Conservation (phyloP, 2,329 filamentous ascomycete genomes). For the Sporothrix pseudoabietina region DNA sequence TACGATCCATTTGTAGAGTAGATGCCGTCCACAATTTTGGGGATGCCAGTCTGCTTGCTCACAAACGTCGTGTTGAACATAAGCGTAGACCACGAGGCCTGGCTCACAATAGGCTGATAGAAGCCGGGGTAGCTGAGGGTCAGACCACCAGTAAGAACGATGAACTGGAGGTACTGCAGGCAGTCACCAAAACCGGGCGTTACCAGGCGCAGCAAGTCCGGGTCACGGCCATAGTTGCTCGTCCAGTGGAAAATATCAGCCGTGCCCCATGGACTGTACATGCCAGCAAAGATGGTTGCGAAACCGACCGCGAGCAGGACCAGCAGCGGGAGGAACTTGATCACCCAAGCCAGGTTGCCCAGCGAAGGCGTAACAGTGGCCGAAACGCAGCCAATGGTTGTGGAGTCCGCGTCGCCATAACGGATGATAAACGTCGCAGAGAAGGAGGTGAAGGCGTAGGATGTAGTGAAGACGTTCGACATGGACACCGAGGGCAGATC, state of each 20-base stretch:
- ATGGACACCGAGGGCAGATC: conserved; percentile 73
- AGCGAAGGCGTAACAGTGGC: conserved; percentile 83
- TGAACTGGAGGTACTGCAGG: conserved; percentile 93
- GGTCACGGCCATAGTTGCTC: conserved; percentile 95
- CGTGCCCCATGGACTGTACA: conserved; percentile 92
- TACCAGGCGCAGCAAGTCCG: conserved; percentile 85
- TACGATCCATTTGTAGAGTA: conserved; percentile 78
- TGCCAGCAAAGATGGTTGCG: conserved; percentile 80
- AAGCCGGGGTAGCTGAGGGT: conserved; percentile 90
- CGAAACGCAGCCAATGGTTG: conserved; percentile 76
- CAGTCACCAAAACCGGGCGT: conserved; percentile 97
- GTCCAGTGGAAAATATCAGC: conserved; percentile 91
- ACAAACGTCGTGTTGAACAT: conserved; percentile 94
- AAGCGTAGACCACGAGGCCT: conserved; percentile 82
- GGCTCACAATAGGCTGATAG: conserved; percentile 88
- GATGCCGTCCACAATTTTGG: conserved; percentile 78
- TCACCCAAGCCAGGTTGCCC: conserved; percentile 66
- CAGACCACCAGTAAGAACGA: conserved; percentile 82
- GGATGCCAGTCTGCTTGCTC: conserved; percentile 64
- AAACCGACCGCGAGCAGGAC: conserved; percentile 78
- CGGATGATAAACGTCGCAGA: conserved; percentile 71
- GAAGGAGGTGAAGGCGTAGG: conserved; percentile 84
- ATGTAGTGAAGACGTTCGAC: conserved; percentile 72
- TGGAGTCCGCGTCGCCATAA: conserved; percentile 67
- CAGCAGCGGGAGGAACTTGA: conserved; percentile 75